A percentile compares a stretch with the other conserved stretches of the same genome.
Conservation (phyloP, 2,329 filamentous ascomycete genomes). For the Neocucurbitaria cava region DNA sequence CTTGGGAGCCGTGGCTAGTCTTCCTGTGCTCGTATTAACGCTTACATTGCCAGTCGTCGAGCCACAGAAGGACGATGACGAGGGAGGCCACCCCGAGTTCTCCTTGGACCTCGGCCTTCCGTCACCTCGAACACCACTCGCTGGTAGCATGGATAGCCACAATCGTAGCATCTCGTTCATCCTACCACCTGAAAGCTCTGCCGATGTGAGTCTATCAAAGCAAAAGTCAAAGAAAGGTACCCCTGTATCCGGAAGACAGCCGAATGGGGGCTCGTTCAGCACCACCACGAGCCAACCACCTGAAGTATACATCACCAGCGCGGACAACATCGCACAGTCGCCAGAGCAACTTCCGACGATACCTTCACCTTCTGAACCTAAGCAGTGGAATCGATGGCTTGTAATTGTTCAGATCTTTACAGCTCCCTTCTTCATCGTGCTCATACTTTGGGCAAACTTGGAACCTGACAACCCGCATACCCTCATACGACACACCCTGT, state of each 20-base stretch:
- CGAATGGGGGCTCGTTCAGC: conserved; percentile 14
- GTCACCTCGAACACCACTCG: conserved; percentile 30
- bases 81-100: conserved; percentile 19
- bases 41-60: conserved; percentile 93
- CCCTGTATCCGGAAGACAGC: background rate
- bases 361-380: conserved; percentile 37
- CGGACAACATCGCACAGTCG: conserved; percentile 42
- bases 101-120: conserved; percentile 43
- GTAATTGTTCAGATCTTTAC: conserved; percentile 84
- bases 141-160: conserved; percentile 24
- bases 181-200: conserved; percentile 27
- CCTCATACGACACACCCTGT: conserved; percentile 62
- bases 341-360: conserved; percentile 42
- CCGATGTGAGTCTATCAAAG: conserved; percentile 12
- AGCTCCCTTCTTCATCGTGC: conserved; percentile 80
- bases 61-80: conserved; percentile 58
- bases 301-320: conserved; percentile 41
- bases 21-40: conserved; percentile 87
- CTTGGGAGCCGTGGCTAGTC: conserved; percentile 81
- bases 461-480: conserved; percentile 64
- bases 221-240: conserved; percentile 10
- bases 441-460: conserved; percentile 77
- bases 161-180: conserved; percentile 27
- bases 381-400: conserved; percentile 90
- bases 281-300: conserved; percentile 29